A percentile compares a stretch with the other conserved stretches of the same genome.
These are phyloP conservation scores for Exophiala sideris DNA, from an alignment of 2,329 filamentous ascomycete genomes.

Conservation along the genomic window DNA sequence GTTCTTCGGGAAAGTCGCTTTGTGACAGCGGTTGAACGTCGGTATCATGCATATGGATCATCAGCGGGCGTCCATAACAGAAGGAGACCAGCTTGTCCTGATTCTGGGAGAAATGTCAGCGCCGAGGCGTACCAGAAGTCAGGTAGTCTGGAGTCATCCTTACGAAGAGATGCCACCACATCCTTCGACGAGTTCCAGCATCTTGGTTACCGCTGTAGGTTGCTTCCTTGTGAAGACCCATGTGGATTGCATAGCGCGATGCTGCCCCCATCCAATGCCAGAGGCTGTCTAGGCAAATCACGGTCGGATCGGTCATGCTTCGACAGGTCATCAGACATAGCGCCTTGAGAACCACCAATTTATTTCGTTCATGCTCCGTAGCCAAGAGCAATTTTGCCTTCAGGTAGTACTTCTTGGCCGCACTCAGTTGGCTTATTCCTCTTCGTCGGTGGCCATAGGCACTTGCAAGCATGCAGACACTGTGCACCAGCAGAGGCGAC, in stretches of 20 bases:
- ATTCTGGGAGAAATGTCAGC: constrained; percentile 15
- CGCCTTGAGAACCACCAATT: constrained; percentile 11
- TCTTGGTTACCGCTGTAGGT: constrained; percentile 12
- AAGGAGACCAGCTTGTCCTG: constrained; percentile 15
- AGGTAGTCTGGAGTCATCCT: neutral
- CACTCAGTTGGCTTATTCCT: constrained; percentile 12
- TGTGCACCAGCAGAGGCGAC: constrained; percentile 11
- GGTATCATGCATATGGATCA: constrained; percentile 13
- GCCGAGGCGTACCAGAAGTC: constrained; percentile 3
- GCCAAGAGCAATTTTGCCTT: constrained; percentile 12
- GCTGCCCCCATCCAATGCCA: constrained; percentile 14
- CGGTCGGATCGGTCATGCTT: constrained; percentile 4
- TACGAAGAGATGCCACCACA: constrained; percentile 19
- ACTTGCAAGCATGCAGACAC: constrained; percentile 11
- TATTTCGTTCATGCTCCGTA: constrained; percentile 15
- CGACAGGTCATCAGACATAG: constrained; percentile 14
- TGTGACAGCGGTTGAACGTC: constrained; percentile 13
- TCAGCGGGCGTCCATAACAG: constrained; percentile 12
- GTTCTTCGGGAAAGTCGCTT: constrained; percentile 11
- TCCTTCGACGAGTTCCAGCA: constrained; percentile 13
- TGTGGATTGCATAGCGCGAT: constrained; percentile 12
- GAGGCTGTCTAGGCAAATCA: constrained; percentile 9
- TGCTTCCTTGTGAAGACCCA: constrained; percentile 16
- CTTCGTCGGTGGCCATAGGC: constrained; percentile 13
- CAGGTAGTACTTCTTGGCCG: constrained; percentile 13